Percentiles rank a stretch among this genome's conserved stretches.
These are phyloP conservation scores for Miscanthus lutarioriparius DNA, from an alignment of 176 grass and related monocot genomes.

Conservation along the genomic window DNA sequence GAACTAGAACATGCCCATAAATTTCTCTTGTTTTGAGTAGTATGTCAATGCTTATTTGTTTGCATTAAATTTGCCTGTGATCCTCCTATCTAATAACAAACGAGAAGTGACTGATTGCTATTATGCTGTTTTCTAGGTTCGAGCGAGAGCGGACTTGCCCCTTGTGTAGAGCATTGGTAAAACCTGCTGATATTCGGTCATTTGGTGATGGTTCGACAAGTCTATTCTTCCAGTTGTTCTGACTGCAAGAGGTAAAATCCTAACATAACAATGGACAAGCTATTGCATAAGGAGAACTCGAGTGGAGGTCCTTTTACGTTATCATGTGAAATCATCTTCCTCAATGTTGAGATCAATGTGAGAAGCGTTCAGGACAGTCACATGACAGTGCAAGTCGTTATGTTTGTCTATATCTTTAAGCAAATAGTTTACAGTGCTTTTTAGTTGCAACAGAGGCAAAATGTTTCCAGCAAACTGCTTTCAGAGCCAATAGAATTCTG, in stretches of 20 bases:
- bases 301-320: conserved; percentile 23
- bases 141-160: conserved; percentile 88
- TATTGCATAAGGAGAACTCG: conserved; percentile 20
- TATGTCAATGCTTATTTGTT: conserved; percentile 3
- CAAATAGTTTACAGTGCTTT: conserved; percentile 29
- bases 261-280: conserved; percentile 46
- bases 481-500: background rate
- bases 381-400: conserved; percentile 7
- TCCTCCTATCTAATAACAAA: background rate
- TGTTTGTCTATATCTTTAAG: conserved; percentile 39
- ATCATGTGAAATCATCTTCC: conserved; percentile 12
- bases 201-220: conserved; percentile 92
- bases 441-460: conserved; percentile 26
- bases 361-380: conserved; percentile 20
- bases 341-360: conserved; percentile 18
- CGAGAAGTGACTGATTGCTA: background rate
- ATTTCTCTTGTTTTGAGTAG: conserved; percentile 10
- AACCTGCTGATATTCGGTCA: conserved; percentile 87
- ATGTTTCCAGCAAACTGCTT: conserved; percentile 25
- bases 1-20: background rate
- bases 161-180: conserved; percentile 85
- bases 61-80: conserved; percentile 10
- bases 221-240: conserved; percentile 92
- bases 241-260: conserved; percentile 21
- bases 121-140: conserved; percentile 60